These are phyloP conservation scores for Staphylotrichum tortipilum DNA, from an alignment of 495 filamentous ascomycete genomes.

Conservation along the genomic window DNA sequence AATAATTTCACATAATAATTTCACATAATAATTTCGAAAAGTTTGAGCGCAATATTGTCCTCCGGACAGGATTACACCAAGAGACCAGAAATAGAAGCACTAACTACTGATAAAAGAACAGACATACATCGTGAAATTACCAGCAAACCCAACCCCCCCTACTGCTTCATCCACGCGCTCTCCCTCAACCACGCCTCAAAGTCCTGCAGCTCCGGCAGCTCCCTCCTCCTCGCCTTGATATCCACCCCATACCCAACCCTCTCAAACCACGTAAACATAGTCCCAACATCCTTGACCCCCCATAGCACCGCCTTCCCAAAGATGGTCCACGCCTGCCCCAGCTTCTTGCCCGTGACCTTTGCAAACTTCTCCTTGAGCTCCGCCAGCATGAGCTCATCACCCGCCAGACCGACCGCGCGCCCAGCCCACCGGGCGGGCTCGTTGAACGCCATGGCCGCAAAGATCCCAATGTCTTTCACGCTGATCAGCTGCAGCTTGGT, in stretches of 20 bases:
- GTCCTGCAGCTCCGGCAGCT: conserved; percentile 46
- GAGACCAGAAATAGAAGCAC: too few species aligned
- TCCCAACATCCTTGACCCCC: conserved; percentile 43
- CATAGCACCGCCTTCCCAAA: conserved; percentile 34
- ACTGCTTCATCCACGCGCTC: conserved; percentile 27
- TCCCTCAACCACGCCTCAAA: conserved; percentile 55
- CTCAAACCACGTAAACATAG: conserved; percentile 59
- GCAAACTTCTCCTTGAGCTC: conserved; percentile 43
- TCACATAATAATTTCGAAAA: too few species aligned
- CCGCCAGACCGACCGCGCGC: conserved; percentile 23
- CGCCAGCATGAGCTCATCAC: conserved; percentile 23
- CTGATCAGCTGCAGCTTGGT: conserved; percentile 52
- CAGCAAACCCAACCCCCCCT: too few species aligned
- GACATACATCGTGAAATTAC: too few species aligned
- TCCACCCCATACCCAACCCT: conserved; percentile 53
- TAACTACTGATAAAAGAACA: too few species aligned
- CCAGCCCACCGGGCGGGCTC: conserved; percentile 24
- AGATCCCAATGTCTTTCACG: conserved; percentile 54
- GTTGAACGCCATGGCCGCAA: conserved; percentile 50
- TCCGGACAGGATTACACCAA: too few species aligned
- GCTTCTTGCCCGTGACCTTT: conserved; percentile 35
- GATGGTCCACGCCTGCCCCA: conserved; percentile 44
- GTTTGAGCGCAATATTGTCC: too few species aligned
- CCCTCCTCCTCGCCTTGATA: conserved; percentile 42
- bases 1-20: too few species aligned